Percentiles rank a stretch among this genome's conserved stretches.
These are phyloP conservation scores for Patellaria atrata DNA, from an alignment of 495 filamentous ascomycete species.

Conservation along the genomic window DNA sequence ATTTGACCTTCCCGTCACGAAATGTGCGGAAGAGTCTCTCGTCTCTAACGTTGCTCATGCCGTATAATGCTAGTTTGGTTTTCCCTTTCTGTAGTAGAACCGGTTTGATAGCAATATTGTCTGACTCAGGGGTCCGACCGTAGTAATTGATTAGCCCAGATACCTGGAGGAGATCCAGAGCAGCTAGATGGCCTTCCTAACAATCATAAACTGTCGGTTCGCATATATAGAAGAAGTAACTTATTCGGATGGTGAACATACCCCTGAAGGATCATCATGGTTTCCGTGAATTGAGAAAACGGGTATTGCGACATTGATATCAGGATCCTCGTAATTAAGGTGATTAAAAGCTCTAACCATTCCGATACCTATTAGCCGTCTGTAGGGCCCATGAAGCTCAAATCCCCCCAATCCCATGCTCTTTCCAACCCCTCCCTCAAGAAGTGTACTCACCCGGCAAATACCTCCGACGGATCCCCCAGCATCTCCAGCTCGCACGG, in stretches of 20 bases:
- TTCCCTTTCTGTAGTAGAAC: constrained; percentile 84
- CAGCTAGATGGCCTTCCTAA: constrained; percentile 71
- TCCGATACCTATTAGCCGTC: background rate
- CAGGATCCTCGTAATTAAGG: constrained; percentile 94
- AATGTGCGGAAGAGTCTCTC: constrained; percentile 91
- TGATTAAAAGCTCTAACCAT: constrained; percentile 55
- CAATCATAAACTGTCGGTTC: constrained; percentile 4
- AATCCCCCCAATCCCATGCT: background rate
- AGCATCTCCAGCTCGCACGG: constrained; percentile 93
- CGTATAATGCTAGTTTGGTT: constrained; percentile 90
- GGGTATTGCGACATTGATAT: constrained; percentile 95
- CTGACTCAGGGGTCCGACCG: constrained; percentile 76
- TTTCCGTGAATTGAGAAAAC: constrained; percentile 99
- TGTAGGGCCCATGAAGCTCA: constrained; percentile 4
- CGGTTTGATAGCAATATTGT: constrained; percentile 83
- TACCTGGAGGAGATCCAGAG: constrained; percentile 79
- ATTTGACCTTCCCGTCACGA: constrained; percentile 81
- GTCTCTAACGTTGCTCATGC: constrained; percentile 91
- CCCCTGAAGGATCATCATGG: constrained; percentile 89
- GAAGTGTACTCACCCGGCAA: constrained; percentile 40
- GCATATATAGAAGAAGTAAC: too few relatives aligned
- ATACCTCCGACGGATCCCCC: constrained; percentile 79
- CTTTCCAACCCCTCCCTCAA: background rate
- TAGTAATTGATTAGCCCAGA: constrained; percentile 93
- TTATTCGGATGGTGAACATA: constrained; percentile 14